These are phyloP conservation scores for Orbilia quercus DNA, from an alignment of 2,329 filamentous ascomycete genomes.

Conservation along the genomic window DNA sequence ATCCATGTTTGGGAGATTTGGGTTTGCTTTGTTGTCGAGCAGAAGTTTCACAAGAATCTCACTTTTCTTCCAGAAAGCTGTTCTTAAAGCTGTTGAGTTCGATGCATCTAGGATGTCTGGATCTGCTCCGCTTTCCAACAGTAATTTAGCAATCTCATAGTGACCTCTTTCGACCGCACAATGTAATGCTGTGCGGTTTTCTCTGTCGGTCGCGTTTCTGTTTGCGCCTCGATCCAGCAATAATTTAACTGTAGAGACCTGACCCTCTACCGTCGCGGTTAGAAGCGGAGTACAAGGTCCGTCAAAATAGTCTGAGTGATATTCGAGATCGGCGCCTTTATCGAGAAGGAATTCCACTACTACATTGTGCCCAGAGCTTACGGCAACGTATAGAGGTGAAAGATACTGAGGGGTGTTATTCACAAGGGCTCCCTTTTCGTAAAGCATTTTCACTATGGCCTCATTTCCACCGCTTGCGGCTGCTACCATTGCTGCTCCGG, in stretches of 20 bases:
- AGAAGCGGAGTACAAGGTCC: neutral
- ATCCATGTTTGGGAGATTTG: neutral
- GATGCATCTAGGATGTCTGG: neutral
- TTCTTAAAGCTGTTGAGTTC: neutral
- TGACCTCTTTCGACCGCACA: neutral
- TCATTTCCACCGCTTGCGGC: neutral
- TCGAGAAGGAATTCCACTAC: neutral
- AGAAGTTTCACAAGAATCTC: neutral
- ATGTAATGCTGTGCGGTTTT: neutral
- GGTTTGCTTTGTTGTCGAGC: neutral
- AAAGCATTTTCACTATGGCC: neutral
- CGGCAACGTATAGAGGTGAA: conserved; percentile 1
- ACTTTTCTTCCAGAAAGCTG: neutral
- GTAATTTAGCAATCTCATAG: neutral
- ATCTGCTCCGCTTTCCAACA: conserved; percentile 1
- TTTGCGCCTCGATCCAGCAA: conserved; percentile 1
- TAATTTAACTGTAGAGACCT: neutral
- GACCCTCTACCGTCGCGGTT: neutral
- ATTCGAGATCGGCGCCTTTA: conserved; percentile 6
- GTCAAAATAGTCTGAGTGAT: neutral
- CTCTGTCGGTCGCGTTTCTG: neutral
- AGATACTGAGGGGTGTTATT: neutral
- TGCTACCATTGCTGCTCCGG: neutral
- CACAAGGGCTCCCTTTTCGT: conserved; percentile 1
- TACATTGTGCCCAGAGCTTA: neutral